Conservation (phyloP, 1,139 yeast species). For the Yamadazyma atlantica region DNA sequence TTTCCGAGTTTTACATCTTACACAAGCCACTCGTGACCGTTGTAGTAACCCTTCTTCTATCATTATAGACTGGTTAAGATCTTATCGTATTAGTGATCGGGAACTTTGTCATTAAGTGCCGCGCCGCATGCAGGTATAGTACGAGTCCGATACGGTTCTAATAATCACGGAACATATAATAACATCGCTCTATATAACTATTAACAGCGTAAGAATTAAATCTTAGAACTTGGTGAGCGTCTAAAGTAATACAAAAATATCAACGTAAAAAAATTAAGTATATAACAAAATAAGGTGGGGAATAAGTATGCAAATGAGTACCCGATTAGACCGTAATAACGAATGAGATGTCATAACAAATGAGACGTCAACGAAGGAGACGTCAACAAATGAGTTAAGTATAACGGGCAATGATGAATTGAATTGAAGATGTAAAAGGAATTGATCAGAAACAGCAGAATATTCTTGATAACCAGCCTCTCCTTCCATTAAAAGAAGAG, state of each 20-base stretch:
- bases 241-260: not conserved
- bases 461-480: slow-evolving; percentile 20
- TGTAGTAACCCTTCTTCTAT: not conserved
- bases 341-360: not conserved
- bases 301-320: not conserved
- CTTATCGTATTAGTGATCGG: too few relatives aligned
- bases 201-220: not conserved
- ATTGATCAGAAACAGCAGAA: slow-evolving; percentile 14
- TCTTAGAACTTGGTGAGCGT: not conserved
- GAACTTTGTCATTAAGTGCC: too few relatives aligned
- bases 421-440: not conserved
- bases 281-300: not conserved
- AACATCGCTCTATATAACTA: slow-evolving; percentile 1
- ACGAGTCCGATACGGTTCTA: too few relatives aligned
- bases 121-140: too few relatives aligned
- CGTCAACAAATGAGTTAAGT: too few relatives aligned
- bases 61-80: too few relatives aligned
- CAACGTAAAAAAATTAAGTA: not conserved
- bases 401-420: not conserved
- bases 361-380: too few relatives aligned
- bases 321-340: not conserved
- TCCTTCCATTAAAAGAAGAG: slow-evolving; percentile 32
- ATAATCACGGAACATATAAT: not conserved
- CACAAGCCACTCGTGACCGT: slow-evolving; percentile 21
- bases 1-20: slow-evolving; percentile 25